phyloP scores from a whole-genome alignment of 805 yeast species.

The Candida anglica region DNA sequence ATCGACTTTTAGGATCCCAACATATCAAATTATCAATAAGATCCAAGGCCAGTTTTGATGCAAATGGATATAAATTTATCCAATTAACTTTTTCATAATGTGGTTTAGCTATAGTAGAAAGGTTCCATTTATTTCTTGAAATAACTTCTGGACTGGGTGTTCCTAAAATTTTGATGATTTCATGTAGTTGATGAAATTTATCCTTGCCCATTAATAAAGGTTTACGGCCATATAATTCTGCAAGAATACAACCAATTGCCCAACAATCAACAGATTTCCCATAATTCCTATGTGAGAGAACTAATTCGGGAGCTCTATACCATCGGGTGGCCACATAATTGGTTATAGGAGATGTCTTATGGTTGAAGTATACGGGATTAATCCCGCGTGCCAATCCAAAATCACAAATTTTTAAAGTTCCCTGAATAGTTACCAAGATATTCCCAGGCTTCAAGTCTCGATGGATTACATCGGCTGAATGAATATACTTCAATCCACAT shows the following conservation, averaged over 20 bases:
- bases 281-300: constrained; percentile 56
- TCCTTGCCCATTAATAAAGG: constrained; percentile 79
- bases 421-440: constrained; percentile 70
- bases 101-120: constrained; percentile 27
- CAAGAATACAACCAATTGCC: constrained; percentile 91
- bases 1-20: constrained; percentile 62
- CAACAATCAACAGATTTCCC: constrained; percentile 78
- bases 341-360: constrained; percentile 50
- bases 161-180: constrained; percentile 68
- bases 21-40: constrained; percentile 52
- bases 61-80: constrained; percentile 59
- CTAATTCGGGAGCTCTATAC: constrained; percentile 92
- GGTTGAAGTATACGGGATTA: constrained; percentile 23
- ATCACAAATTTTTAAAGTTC: constrained; percentile 82
- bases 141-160: constrained; percentile 54
- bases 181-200: constrained; percentile 65
- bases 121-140: constrained; percentile 23
- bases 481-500: constrained; percentile 85
- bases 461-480: constrained; percentile 88
- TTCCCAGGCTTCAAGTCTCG: constrained; percentile 93
- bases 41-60: constrained; percentile 46
- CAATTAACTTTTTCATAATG: constrained; percentile 39
- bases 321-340: constrained; percentile 92
- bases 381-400: constrained; percentile 90
- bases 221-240: constrained; percentile 74